Evolutionary conservation across 192 early-diverging fungal species (phyloP).

Genomic region (Mortierella hygrophila): DNA sequence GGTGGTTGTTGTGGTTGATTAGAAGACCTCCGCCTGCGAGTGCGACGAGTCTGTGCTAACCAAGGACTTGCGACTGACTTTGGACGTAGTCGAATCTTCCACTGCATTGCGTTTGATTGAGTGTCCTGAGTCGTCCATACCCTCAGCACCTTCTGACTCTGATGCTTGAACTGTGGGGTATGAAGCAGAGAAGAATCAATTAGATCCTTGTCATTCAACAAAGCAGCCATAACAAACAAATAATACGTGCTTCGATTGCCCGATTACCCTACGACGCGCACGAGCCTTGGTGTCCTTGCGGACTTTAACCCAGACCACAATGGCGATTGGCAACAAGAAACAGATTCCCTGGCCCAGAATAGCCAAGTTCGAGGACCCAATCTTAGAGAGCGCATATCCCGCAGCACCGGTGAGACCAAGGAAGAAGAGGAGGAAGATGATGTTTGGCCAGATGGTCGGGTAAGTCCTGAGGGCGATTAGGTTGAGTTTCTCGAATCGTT

Average conservation of each 20-base stretch:
- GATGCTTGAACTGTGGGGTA: slow-evolving; percentile 36
- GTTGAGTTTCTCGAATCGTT: slow-evolving; percentile 32
- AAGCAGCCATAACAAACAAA: background rate
- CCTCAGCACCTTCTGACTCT: slow-evolving; percentile 41
- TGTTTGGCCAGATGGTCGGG: slow-evolving; percentile 38
- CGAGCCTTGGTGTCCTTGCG: slow-evolving; percentile 19
- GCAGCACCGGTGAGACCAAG: background rate
- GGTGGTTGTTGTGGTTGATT: background rate
- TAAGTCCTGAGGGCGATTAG: slow-evolving; percentile 17
- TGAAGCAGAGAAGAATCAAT: background rate
- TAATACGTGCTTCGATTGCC: background rate
- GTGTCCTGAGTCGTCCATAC: slow-evolving; percentile 38
- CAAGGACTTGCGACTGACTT: slow-evolving; percentile 16
- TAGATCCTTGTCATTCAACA: background rate
- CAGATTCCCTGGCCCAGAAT: slow-evolving; percentile 37
- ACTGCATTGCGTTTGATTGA: slow-evolving; percentile 38
- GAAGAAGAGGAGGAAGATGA: background rate
- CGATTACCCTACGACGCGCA: slow-evolving; percentile 21
- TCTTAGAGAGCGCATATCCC: background rate
- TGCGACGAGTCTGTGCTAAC: background rate
- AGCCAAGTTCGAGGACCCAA: slow-evolving; percentile 14
- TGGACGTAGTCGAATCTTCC: slow-evolving; percentile 40
- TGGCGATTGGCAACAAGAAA: slow-evolving; percentile 29
- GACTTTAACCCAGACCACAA: slow-evolving; percentile 42
- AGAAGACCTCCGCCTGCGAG: background rate